These are phyloP conservation scores for Testicularia cyperi DNA, from an alignment of 1,284 basidiomycete species.

Conservation along the genomic window DNA sequence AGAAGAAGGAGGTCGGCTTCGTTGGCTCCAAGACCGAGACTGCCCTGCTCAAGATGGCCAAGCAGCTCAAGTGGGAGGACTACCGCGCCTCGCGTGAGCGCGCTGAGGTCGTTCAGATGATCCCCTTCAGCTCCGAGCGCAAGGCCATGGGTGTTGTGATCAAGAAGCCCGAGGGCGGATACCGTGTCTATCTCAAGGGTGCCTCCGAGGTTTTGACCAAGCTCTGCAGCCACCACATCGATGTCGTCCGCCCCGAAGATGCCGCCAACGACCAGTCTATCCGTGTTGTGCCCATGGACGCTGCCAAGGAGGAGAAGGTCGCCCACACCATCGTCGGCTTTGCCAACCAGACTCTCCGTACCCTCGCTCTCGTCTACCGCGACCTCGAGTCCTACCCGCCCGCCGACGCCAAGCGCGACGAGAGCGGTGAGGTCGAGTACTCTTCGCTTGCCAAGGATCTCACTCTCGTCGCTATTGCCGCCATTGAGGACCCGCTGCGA, in stretches of 20 bases:
- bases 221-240: conserved; percentile 72
- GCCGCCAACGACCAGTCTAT: conserved; percentile 63
- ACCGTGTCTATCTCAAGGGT: conserved; percentile 84
- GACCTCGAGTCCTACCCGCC: conserved; percentile 88
- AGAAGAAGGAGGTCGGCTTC: conserved; percentile 65
- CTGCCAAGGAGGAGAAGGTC: conserved; percentile 74
- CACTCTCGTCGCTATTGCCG: conserved; percentile 82
- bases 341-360: conserved; percentile 89
- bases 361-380: conserved; percentile 87
- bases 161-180: conserved; percentile 66
- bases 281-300: conserved; percentile 40
- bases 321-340: conserved; percentile 91
- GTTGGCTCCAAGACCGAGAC: conserved; percentile 96
- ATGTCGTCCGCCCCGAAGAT: conserved; percentile 66
- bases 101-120: conserved; percentile 78
- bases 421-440: conserved; percentile 69
- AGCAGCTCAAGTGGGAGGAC: conserved; percentile 77
- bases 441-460: conserved; percentile 72
- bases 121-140: conserved; percentile 90
- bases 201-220: conserved; percentile 88
- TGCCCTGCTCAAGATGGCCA: conserved; percentile 85
- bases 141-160: conserved; percentile 96
- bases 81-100: conserved; percentile 72
- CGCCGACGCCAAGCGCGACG: conserved; percentile 61
- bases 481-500: conserved; percentile 94